A percentile compares a stretch with the other conserved stretches of the same genome.
phyloP scores from a whole-genome alignment of 106 monocot species.

The Hemerocallis citrina region DNA sequence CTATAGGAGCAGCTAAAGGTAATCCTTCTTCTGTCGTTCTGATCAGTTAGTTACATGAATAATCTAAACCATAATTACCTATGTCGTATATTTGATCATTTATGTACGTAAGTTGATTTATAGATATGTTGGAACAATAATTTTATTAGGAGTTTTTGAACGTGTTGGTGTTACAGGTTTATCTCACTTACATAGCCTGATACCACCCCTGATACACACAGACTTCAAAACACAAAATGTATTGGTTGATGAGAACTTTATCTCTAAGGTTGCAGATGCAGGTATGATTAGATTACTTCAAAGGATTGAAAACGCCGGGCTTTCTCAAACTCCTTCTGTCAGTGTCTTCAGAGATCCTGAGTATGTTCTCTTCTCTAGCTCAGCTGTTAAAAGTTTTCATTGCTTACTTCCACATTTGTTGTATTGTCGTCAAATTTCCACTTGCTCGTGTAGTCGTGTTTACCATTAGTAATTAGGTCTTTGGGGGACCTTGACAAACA shows the following conservation, averaged over 20 bases:
- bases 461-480: too few species aligned
- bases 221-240: slow-evolving; percentile 70
- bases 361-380: slow-evolving; percentile 19
- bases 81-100: too few species aligned
- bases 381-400: too few species aligned
- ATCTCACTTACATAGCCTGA: slow-evolving; percentile 41
- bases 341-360: slow-evolving; percentile 50
- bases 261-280: slow-evolving; percentile 70
- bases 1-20: slow-evolving; percentile 77
- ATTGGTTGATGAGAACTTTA: slow-evolving; percentile 76
- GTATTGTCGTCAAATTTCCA: too few species aligned
- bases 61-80: too few species aligned
- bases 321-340: slow-evolving; percentile 20
- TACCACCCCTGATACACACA: slow-evolving; percentile 49
- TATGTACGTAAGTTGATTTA: too few species aligned
- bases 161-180: slow-evolving; percentile 33
- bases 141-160: background rate
- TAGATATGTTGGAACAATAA: background rate
- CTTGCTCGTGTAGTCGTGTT: too few species aligned
- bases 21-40: background rate
- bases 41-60: too few species aligned
- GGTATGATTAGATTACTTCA: slow-evolving; percentile 37
- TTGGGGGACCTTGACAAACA: too few species aligned
- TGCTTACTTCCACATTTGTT: too few species aligned
- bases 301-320: slow-evolving; percentile 23